Conservation (phyloP, 306 rosid genomes). For the Astragalus membranaceus region DNA sequence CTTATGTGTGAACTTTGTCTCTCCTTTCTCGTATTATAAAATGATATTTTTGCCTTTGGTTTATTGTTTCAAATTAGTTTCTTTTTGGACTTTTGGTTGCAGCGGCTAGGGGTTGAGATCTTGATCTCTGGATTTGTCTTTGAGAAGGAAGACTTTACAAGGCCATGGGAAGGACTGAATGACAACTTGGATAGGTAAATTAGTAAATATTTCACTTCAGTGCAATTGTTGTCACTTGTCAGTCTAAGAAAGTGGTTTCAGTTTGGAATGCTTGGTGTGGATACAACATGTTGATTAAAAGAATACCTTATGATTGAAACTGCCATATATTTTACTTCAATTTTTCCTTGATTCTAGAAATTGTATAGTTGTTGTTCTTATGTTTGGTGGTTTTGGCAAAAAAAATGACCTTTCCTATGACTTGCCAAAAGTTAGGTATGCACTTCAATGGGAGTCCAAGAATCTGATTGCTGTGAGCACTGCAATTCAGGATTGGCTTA, state of each 20-base stretch:
- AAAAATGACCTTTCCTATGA: constrained; percentile 22
- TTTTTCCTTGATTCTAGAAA: constrained; percentile 12
- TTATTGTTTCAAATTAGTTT: constrained; percentile 17
- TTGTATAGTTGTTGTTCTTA: neutral
- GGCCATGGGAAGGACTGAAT: constrained; percentile 81
- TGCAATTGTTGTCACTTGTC: neutral
- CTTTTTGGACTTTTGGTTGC: constrained; percentile 20
- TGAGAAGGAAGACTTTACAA: constrained; percentile 69
- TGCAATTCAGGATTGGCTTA: constrained; percentile 66
- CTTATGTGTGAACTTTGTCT: too few relatives aligned
- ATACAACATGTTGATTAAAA: constrained; percentile 6
- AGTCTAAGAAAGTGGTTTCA: constrained; percentile 9
- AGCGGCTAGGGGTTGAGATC: constrained; percentile 88
- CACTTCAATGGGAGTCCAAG: constrained; percentile 56
- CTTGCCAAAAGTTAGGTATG: constrained; percentile 44
- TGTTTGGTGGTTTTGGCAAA: constrained; percentile 16
- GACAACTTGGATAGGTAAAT: constrained; percentile 70
- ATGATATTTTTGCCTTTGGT: neutral
- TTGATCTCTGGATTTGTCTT: constrained; percentile 81
- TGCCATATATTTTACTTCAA: constrained; percentile 8
- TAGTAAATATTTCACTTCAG: constrained; percentile 12
- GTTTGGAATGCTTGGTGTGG: neutral
- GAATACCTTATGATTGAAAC: neutral
- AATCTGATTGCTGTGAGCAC: constrained; percentile 63
- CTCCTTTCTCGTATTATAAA: too few relatives aligned